phyloP scores from a whole-genome alignment of 441 rosid species.

The Hypseocharis bilobata region DNA sequence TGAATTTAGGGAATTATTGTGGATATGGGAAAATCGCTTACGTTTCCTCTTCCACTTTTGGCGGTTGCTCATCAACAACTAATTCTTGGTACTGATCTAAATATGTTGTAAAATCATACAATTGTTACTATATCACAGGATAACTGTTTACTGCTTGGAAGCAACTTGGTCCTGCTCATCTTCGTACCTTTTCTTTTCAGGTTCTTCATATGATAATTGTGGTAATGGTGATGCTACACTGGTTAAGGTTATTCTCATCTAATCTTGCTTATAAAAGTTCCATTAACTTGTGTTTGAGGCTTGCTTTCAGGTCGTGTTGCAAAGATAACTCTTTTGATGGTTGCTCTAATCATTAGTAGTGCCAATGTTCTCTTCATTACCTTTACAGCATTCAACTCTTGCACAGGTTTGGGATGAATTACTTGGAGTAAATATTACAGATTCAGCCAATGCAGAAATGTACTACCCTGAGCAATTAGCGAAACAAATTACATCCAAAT shows the following conservation, averaged over 20 bases:
- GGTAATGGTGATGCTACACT: constrained; percentile 38
- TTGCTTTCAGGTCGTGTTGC: constrained; percentile 13
- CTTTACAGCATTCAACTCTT: constrained; percentile 14
- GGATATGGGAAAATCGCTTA: constrained; percentile 60
- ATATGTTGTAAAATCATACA: background rate
- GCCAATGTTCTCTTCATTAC: constrained; percentile 3
- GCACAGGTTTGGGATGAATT: constrained; percentile 67
- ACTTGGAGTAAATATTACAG: constrained; percentile 51
- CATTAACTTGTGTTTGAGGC: constrained; percentile 1
- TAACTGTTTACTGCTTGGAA: constrained; percentile 17
- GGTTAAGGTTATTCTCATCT: constrained; percentile 46
- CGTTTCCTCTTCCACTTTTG: constrained; percentile 76
- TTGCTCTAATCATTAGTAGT: background rate
- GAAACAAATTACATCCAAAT: constrained; percentile 39
- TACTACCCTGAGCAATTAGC: constrained; percentile 71
- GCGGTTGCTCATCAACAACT: constrained; percentile 80
- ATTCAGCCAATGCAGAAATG: constrained; percentile 53
- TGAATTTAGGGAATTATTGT: constrained; percentile 50
- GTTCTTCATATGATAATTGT: constrained; percentile 43
- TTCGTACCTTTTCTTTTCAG: constrained; percentile 36
- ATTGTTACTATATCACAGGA: background rate
- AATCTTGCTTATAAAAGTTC: constrained; percentile 20
- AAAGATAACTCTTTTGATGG: constrained; percentile 10
- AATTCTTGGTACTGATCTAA: constrained; percentile 48
- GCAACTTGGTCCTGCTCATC: constrained; percentile 17